These are phyloP conservation scores for Zygosaccharomyces sapae DNA, from an alignment of 1,139 yeast species.

Conservation along the genomic window DNA sequence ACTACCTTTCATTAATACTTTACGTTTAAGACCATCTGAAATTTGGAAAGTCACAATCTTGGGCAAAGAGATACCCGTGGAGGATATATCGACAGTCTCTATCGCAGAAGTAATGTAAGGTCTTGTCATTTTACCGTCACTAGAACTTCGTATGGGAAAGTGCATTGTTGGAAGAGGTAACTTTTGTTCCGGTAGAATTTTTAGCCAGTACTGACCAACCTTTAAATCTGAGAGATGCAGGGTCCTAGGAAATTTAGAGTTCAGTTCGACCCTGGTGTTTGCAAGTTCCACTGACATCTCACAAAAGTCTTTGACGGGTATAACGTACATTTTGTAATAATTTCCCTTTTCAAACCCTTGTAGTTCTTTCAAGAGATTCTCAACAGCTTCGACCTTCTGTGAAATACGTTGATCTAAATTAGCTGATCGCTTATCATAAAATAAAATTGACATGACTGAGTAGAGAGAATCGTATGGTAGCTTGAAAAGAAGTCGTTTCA, in stretches of 20 bases:
- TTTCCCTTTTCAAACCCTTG: conserved; percentile 21
- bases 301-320: conserved; percentile 49
- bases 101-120: conserved; percentile 49
- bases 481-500: conserved; percentile 48
- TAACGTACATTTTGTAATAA: conserved; percentile 33
- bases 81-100: conserved; percentile 53
- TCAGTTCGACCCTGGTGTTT: conserved; percentile 41
- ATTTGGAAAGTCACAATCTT: conserved; percentile 59
- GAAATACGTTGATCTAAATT: conserved; percentile 39
- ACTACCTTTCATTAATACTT: conserved; percentile 72
- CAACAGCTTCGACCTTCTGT: conserved; percentile 52
- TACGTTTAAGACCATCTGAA: conserved; percentile 55
- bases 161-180: conserved; percentile 70
- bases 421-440: conserved; percentile 40
- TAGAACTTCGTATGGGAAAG: conserved; percentile 40
- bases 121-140: conserved; percentile 41
- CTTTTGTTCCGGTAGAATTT: conserved; percentile 40
- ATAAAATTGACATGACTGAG: conserved; percentile 54
- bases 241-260: conserved; percentile 26
- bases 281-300: conserved; percentile 52
- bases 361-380: conserved; percentile 43
- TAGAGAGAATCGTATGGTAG: conserved; percentile 82
- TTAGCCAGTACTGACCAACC: conserved; percentile 56
- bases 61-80: conserved; percentile 83
- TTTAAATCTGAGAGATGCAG: conserved; percentile 41